Evolutionary conservation across 345 rosid genomes (phyloP), one percentile per base, ranked within the genome.

Genomic region (Moringa oleifera): DNA sequence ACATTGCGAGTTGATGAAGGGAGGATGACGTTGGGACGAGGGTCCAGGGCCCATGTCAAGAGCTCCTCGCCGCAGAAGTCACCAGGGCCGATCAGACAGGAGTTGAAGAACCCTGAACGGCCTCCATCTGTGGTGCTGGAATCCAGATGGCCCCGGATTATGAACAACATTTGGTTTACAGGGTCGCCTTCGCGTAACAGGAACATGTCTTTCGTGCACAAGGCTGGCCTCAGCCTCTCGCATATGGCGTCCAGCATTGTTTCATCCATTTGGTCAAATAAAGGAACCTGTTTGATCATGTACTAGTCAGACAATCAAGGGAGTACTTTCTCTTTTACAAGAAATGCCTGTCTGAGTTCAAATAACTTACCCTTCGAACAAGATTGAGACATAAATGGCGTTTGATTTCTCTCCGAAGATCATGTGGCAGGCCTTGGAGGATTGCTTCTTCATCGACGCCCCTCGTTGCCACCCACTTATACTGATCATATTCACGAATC

Each of bases 61-160:
- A 80, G 53, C 60, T 85, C 88, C 61, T 82, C 91, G 0, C 91
- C 83, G 0, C 83, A 75, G 72, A 85, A 85, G 50, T 85, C 91
- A 23, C 85, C 80, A 0, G 83, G 71, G 18, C 83, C 82, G 8
- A 85, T 75, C 10, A 31, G 55, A 76, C 71, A 76, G 9, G 85
- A 73, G 25, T 82, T 80, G 77, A 79, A 80, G 73, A 85, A 85
- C 4, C 77, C 80, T 1, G 81, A 55, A 12, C 83, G 66, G 12
- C 84, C 87, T 9, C 91, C 88, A 61, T 74, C 69, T 0, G 88
- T 82, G 1, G 84, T 79, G 80, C 53, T 68, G 0, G 84, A 82
- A 28, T 80, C 72, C 25, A 82, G 59, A 46, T 68, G 75, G 51
- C 91, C 91, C 11, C 77, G 72, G 20, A 85, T 66, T 10, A 82